Conservation (phyloP, 257 asterid species). For the Petrea volubilis region DNA sequence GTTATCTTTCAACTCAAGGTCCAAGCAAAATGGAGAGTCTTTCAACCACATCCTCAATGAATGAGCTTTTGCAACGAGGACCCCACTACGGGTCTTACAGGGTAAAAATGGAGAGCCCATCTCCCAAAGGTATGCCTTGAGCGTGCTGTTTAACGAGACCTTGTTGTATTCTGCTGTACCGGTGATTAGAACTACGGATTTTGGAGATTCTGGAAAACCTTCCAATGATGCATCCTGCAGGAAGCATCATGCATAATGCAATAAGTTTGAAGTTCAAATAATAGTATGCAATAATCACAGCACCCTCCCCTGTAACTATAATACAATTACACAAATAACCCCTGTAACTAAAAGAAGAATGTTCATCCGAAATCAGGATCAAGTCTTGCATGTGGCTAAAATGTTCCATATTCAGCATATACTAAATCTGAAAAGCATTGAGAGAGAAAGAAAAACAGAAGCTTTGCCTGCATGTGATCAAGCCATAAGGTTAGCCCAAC, state of each 20-base stretch:
- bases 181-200: conserved; percentile 82
- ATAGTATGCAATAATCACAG: not conserved
- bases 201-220: conserved; percentile 93
- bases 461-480: conserved; percentile 92
- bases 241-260: conserved; percentile 9
- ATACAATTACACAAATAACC: too few species aligned
- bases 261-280: not conserved
- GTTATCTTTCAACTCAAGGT: conserved; percentile 83
- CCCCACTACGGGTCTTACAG: conserved; percentile 72
- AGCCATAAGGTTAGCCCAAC: conserved; percentile 96
- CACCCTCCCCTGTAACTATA: not conserved
- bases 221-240: conserved; percentile 94
- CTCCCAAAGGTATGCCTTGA: conserved; percentile 93
- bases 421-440: not conserved
- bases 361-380: conserved; percentile 8
- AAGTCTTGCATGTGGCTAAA: conserved; percentile 6
- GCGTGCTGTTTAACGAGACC: conserved; percentile 73
- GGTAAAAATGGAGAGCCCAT: conserved; percentile 98
- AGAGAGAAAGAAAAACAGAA: conserved; percentile 7
- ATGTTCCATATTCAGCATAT: not conserved
- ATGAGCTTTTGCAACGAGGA: conserved; percentile 85
- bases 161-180: conserved; percentile 84
- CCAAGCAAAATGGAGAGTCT: conserved; percentile 90
- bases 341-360: not conserved
- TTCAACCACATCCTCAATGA: conserved; percentile 88